Evolutionary conservation across 2,329 filamentous ascomycete species (phyloP), one percentile per base, ranked within the genome.

Genomic region (Colletotrichum lentis): DNA sequence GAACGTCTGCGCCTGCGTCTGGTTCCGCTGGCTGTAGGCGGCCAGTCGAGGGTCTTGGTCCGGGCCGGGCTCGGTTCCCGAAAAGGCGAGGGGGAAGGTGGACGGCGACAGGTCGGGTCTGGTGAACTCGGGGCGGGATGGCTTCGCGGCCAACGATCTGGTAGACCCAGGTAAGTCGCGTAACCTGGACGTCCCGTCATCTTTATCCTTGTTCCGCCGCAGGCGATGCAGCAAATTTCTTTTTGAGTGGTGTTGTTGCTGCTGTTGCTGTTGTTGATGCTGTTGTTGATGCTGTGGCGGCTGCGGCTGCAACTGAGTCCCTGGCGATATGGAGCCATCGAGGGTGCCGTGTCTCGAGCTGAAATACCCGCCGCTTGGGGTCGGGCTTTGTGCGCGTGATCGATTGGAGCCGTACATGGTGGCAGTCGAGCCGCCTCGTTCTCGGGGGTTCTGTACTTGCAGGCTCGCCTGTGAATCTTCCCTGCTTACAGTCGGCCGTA

Each of bases 371-470:
- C 86, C 83, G 77, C 92, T 96, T 8, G 94, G 91, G 0, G 93
- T 92, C 31, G 94, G 93, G 78, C 94, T 97, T 69, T 91, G 87
- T 14, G 92, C 89, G 71, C 94, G 90, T 24, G 84, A 84, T 69
- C 80, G 80, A 24, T 69, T 69, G 55, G 81, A 77, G 72, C 76
- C 72, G 81, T 85, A 76, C 83, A 84, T 74, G 56, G 75, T 81
- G 49, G 77, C 75, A 37, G 75, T 74, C 37, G 82, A 82, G 58
- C 78, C 80, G 41, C 79, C 82, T 64, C 84, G 84, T 69, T 90
- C 89, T 76, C 85, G 88, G 75, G 80, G 78, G 35, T 80, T 74
- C 41, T 75, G 47, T 65, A 73, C 72, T 69, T 73, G 77, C 31
- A 82, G 76, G 73, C 82, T 87, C 73, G 82, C 80, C 24, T 84